Evolutionary conservation across 2,329 filamentous ascomycete species (phyloP), one percentile per base, ranked within the genome.

Genomic region (Monascus ruber): DNA sequence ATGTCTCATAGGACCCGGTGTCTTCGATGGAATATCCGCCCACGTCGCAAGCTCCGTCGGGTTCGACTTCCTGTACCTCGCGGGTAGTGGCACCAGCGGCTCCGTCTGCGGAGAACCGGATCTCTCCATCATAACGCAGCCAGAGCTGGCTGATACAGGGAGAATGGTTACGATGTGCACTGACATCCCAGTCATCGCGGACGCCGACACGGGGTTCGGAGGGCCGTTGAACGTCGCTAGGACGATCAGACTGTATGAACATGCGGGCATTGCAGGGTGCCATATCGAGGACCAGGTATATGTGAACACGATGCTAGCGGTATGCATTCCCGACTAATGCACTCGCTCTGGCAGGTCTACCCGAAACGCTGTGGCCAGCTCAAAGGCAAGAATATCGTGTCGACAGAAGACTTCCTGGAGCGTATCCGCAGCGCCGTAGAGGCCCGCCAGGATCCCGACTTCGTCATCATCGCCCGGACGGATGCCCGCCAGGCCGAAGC

Each of bases 321-420:
- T 1, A 29, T 29, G 6, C 3, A 10, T 6, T 29, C 6, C 28
- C 10, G 28, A 29, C 33, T 73, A 69, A 26, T 7, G 24, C 8
- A 29, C 5, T 26, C 24, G 28, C 7, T 17, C 6, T 27, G 3
- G 6, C 28, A 36, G 34, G 26, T 37, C 11, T 37, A 31, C 11
- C 35, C 35, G 34, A 83, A 83, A 61, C 72, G 77, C 6, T 83
- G 78, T 53, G 79, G 79, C 1, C 79, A 83, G 51, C 63, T 83
- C 1, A 56, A 59, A 0, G 75, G 76, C 39, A 83, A 83, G 56
- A 65, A 74, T 41, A 60, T 82, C 8, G 78, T 82, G 6, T 51
- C 60, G 1, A 43, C 54, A 0, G 66, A 71, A 1, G 68, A 69
- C 17, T 81, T 69, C 47, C 53, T 68, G n/a, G 56, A 64, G n/a